These are phyloP conservation scores for Onygenales sp. DNA, from an alignment of 2,329 filamentous ascomycete genomes.

Conservation along the genomic window DNA sequence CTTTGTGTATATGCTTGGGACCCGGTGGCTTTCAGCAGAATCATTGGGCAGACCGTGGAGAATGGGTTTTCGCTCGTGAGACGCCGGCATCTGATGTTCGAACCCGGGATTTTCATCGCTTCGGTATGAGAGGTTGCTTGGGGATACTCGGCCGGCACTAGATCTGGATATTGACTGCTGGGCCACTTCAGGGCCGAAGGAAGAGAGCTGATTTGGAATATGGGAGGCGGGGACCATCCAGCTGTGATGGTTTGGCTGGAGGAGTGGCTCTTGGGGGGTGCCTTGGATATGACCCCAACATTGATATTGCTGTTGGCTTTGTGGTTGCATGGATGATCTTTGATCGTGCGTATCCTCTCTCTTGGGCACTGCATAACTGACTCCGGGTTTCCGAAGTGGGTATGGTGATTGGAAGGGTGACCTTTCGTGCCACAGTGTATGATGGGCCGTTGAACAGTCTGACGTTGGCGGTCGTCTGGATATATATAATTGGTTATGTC, in stretches of 20 bases:
- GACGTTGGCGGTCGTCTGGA: background rate
- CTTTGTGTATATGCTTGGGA: too few species aligned
- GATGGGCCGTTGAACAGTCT: background rate
- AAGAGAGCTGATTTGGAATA: too few species aligned
- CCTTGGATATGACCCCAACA: background rate
- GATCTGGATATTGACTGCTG: too few species aligned
- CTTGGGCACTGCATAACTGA: background rate
- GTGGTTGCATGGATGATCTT: background rate
- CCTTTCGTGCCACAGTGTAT: background rate
- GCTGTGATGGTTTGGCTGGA: background rate
- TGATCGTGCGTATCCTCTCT: background rate
- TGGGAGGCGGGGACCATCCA: too few species aligned
- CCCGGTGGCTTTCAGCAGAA: too few species aligned
- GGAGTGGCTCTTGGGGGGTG: background rate
- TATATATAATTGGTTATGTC: background rate
- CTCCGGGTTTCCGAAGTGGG: background rate
- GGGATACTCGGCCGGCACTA: too few species aligned
- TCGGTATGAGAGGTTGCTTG: too few species aligned
- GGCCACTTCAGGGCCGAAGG: too few species aligned
- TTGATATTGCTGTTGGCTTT: background rate
- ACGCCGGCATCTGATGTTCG: too few species aligned
- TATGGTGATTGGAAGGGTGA: background rate
- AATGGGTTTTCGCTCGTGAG: too few species aligned
- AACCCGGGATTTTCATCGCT: too few species aligned
- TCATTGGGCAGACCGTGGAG: too few species aligned